Conservation (phyloP, 2,329 filamentous ascomycete species). For the Lasiodiplodia citricola region DNA sequence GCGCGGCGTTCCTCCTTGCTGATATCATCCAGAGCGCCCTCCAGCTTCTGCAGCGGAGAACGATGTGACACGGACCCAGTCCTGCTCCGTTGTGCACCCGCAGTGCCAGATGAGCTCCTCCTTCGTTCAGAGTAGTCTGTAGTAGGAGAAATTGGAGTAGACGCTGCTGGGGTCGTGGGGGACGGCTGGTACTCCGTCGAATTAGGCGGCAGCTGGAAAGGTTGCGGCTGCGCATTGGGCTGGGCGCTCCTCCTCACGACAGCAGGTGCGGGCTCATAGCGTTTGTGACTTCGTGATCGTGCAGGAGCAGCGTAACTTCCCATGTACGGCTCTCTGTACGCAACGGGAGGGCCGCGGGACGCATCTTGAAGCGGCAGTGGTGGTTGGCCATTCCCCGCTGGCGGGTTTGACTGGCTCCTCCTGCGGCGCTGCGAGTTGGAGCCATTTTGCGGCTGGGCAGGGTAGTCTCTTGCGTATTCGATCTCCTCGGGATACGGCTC, state of each 20-base stretch:
- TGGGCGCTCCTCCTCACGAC: not conserved
- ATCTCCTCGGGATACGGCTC: slow-evolving; percentile 14
- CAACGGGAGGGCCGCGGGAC: slow-evolving; percentile 16
- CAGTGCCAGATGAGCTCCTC: slow-evolving; percentile 32
- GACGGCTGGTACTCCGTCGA: slow-evolving; percentile 8
- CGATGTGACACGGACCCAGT: slow-evolving; percentile 74
- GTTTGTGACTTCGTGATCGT: slow-evolving; percentile 22
- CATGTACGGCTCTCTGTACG: slow-evolving; percentile 26
- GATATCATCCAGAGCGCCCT: slow-evolving; percentile 87
- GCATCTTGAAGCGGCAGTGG: slow-evolving; percentile 8
- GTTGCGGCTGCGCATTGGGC: not conserved
- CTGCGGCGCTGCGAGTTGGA: slow-evolving; percentile 20
- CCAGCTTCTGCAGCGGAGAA: slow-evolving; percentile 91
- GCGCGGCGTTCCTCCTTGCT: slow-evolving; percentile 96
- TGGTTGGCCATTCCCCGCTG: slow-evolving; percentile 12
- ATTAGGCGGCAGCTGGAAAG: not conserved
- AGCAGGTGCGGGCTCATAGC: slow-evolving; percentile 24
- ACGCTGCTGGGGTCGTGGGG: not conserved
- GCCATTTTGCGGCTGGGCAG: slow-evolving; percentile 10
- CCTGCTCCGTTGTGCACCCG: slow-evolving; percentile 31
- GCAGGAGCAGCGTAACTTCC: slow-evolving; percentile 25
- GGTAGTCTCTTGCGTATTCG: slow-evolving; percentile 14
- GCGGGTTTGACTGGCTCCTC: slow-evolving; percentile 4
- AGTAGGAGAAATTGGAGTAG: not conserved
- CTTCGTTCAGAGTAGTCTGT: slow-evolving; percentile 26